phyloP scores from a whole-genome alignment of 805 yeast species.

The Saccharomyces paradoxus region DNA sequence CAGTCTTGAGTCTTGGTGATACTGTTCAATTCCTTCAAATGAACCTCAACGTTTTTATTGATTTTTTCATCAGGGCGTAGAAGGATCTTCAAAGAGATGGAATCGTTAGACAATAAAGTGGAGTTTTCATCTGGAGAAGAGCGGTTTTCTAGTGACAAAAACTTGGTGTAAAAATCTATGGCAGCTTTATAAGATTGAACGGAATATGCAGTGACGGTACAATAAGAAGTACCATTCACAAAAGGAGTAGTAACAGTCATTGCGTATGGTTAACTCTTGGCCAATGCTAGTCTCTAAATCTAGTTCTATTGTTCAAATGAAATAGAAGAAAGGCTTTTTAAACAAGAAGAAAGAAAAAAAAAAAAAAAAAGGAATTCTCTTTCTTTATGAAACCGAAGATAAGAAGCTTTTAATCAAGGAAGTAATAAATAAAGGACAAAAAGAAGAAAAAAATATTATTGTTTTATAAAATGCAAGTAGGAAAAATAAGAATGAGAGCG shows the following conservation, averaged over 20 bases:
- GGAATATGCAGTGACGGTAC: slow-evolving; percentile 46
- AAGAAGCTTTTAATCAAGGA: background rate
- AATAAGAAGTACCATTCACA: slow-evolving; percentile 50
- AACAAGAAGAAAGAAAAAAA: background rate
- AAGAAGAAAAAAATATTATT: background rate
- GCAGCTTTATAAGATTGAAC: slow-evolving; percentile 38
- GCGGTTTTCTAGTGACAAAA: slow-evolving; percentile 13
- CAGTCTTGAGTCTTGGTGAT: slow-evolving; percentile 34
- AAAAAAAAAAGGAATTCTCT: background rate
- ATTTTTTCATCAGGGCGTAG: slow-evolving; percentile 10
- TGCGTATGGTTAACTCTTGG: background rate
- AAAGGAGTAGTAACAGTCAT: slow-evolving; percentile 23
- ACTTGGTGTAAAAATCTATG: slow-evolving; percentile 42
- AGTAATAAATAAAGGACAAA: background rate
- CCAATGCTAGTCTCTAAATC: background rate
- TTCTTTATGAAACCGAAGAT: background rate
- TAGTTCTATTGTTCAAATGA: background rate
- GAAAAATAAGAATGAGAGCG: background rate
- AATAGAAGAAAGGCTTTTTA: background rate
- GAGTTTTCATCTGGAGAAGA: background rate
- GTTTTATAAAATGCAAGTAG: background rate
- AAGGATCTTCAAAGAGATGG: slow-evolving; percentile 24
- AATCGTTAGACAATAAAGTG: slow-evolving; percentile 13
- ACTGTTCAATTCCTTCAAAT: slow-evolving; percentile 4
- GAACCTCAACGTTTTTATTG: slow-evolving; percentile 5